phyloP scores from a whole-genome alignment of 352 stramenopile species.

The Globisporangium recalcitrans region DNA sequence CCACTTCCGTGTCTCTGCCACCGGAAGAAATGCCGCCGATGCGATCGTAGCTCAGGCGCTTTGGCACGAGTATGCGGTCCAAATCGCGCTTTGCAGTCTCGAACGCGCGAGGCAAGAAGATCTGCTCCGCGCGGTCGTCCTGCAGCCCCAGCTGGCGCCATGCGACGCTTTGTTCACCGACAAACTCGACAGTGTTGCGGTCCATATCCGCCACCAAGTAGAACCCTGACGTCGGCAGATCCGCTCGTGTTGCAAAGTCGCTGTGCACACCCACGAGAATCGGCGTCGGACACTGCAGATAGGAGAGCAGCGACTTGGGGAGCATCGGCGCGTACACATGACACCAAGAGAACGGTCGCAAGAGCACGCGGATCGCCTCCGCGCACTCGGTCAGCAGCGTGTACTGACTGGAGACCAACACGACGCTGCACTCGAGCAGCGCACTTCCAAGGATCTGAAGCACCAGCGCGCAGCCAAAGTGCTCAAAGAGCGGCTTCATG shows the following conservation, averaged over 20 bases:
- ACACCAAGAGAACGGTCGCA: constrained; percentile 87
- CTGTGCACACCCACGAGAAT: constrained; percentile 87
- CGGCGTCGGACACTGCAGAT: constrained; percentile 87
- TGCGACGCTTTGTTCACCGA: constrained; percentile 43
- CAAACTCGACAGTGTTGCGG: constrained; percentile 63
- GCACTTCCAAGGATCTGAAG: constrained; percentile 78
- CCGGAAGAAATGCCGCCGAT: constrained; percentile 21
- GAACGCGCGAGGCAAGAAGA: constrained; percentile 54
- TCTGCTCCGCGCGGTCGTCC: constrained; percentile 28
- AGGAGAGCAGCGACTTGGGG: constrained; percentile 77
- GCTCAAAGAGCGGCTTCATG: constrained; percentile 57
- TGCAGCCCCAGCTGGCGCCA: constrained; percentile 58
- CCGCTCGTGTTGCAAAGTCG: constrained; percentile 45
- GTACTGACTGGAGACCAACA: constrained; percentile 82
- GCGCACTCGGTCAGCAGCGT: constrained; percentile 76
- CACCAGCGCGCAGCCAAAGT: constrained; percentile 59
- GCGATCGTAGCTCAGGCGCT: constrained; percentile 31
- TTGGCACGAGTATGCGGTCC: constrained; percentile 46
- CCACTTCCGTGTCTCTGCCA: background rate
- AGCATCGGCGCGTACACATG: constrained; percentile 88
- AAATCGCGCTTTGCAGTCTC: constrained; percentile 49
- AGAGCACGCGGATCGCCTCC: constrained; percentile 78
- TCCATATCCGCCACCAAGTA: constrained; percentile 74
- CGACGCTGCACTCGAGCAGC: constrained; percentile 83
- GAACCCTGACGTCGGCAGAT: constrained; percentile 63